Evolutionary conservation across 805 yeast genomes (phyloP).

Genomic region (Schwanniomyces vanrijiae): DNA sequence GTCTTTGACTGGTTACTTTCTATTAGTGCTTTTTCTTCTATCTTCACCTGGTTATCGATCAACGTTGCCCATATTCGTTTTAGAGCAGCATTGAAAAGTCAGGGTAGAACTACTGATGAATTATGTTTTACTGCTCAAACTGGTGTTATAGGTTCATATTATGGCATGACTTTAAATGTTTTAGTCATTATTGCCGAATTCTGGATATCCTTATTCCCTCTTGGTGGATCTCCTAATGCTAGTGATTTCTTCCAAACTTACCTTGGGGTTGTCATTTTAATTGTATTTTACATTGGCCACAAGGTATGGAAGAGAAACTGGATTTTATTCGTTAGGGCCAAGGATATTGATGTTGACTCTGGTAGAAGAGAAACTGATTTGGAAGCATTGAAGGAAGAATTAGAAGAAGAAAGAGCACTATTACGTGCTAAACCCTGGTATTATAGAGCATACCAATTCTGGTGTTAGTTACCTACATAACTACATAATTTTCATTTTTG

Average conservation of each 20-base stretch:
- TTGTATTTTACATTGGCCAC: constrained; percentile 39
- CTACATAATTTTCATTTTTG: neutral
- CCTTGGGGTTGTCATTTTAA: constrained; percentile 36
- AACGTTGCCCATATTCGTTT: constrained; percentile 40
- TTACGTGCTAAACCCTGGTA: constrained; percentile 33
- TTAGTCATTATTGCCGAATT: constrained; percentile 42
- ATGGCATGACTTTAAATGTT: constrained; percentile 30
- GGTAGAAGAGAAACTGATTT: constrained; percentile 44
- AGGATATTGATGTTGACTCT: constrained; percentile 38
- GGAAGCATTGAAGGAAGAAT: constrained; percentile 36
- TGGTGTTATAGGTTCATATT: constrained; percentile 36
- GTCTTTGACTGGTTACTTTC: constrained; percentile 42
- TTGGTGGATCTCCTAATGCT: constrained; percentile 37
- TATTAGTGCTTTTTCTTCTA: constrained; percentile 40
- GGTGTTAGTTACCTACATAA: constrained; percentile 26
- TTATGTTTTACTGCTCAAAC: constrained; percentile 37
- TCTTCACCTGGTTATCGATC: constrained; percentile 43
- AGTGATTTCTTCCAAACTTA: constrained; percentile 34
- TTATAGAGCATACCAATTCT: constrained; percentile 31
- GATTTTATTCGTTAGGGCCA: constrained; percentile 34
- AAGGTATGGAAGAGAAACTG: constrained; percentile 40
- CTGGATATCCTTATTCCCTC: constrained; percentile 43
- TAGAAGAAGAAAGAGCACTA: constrained; percentile 31
- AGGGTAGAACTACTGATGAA: constrained; percentile 37
- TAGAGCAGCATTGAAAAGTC: constrained; percentile 34